phyloP scores from a whole-genome alignment of 2,329 filamentous ascomycete genomes.

The Coleophoma crateriformis region DNA sequence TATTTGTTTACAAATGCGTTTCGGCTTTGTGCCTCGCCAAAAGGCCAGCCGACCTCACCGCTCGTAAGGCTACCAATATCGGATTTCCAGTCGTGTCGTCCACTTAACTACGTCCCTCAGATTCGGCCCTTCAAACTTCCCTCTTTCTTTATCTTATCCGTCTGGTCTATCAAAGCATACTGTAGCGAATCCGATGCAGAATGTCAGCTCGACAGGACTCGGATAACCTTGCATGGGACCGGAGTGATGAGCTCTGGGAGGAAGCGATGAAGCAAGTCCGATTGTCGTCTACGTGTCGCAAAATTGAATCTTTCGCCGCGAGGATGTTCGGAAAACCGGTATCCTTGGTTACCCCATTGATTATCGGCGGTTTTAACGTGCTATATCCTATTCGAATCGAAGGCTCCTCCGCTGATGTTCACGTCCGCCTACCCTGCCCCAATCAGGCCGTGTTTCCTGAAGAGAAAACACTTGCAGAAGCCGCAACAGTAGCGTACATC shows the following conservation, averaged over 20 bases:
- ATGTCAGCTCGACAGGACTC: slow-evolving; percentile 23
- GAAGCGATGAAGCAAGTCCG: slow-evolving; percentile 17
- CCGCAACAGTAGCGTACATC: slow-evolving; percentile 3
- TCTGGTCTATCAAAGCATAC: background rate
- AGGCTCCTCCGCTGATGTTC: background rate
- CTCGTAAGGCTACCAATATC: no score
- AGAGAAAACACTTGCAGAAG: slow-evolving; percentile 6
- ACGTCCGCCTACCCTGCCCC: slow-evolving; percentile 1
- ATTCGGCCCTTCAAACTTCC: background rate
- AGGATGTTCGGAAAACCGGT: background rate
- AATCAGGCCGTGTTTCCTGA: slow-evolving; percentile 4
- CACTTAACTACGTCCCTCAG: background rate
- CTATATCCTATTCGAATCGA: background rate
- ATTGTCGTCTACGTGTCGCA: background rate
- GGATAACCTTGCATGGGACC: slow-evolving; percentile 26
- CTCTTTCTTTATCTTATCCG: no score
- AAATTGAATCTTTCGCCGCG: background rate
- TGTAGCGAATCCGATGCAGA: slow-evolving; percentile 5
- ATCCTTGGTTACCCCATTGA: background rate
- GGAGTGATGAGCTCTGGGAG: slow-evolving; percentile 22
- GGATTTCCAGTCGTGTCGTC: no score
- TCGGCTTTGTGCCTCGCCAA: no score
- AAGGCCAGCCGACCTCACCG: no score
- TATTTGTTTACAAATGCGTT: no score
- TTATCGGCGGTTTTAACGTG: background rate